Base-by-base conservation (phyloP, 1,139 yeast species). In the Candida smagusa region DNA sequence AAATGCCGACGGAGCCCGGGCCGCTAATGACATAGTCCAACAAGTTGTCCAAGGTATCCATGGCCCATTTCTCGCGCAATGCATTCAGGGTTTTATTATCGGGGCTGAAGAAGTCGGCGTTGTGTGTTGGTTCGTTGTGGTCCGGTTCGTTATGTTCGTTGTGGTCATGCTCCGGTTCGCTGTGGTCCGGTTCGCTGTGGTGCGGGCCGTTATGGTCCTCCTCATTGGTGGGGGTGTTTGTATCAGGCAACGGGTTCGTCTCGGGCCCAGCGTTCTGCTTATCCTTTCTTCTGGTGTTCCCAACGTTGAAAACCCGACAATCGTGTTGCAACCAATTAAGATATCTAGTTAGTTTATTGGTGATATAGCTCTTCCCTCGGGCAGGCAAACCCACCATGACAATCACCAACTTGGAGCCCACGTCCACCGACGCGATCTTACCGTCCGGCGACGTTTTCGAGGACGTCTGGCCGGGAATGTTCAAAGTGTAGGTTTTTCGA, bases 341-440 rank as follows among this genome's bases (percentile, higher is more conserved):
- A 56, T 86, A 90, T 41, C 97, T 65, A 9, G 95, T 83, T 34
- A 90, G 72, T 54, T 90, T 90, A 60, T 89, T 90, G 34, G 97
- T 88, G 47, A 90, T 86, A 58, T 89, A 90, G 6, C 94, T 84
- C 60, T 90, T 90, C 4, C 97, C 97, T 37, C 96, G 72, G 0
- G 96, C 96, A 7, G 96, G 96, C 29, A 88, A 65, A 0, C 97
- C 97, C 9, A 89, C 95, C 96, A 88, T 87, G 21, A 92, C 95
- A 47, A 90, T 88, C 13, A 90, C 96, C 38, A 90, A 67, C 56
- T 87, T 87, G 6, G 94, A 81, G 2, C 90, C 92, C 3, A 76
- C 82, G 65, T 78, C 89, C 38, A 74, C 70, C 12, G 80, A 77
- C 1, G 90, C 83, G 37, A 85, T 84, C 40, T 74, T 73, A 7